These are phyloP conservation scores for Fusarium foetens DNA, from an alignment of 2,329 filamentous ascomycete species.

Conservation along the genomic window DNA sequence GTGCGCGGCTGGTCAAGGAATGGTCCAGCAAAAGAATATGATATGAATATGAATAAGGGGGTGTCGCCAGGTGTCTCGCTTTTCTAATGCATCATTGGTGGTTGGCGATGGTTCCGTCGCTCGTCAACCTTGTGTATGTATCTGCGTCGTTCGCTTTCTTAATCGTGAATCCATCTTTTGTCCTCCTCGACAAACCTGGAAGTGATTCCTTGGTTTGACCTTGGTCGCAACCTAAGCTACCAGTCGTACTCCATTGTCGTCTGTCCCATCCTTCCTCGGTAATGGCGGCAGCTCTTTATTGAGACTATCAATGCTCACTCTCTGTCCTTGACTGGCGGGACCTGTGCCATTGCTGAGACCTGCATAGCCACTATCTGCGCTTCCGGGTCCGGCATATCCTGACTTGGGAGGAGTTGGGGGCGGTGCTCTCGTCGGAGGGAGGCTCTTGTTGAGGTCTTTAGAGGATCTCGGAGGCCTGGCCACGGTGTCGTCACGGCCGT, in stretches of 20 bases:
- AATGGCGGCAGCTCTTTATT: slow-evolving; percentile 70
- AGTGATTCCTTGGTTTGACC: slow-evolving; percentile 23
- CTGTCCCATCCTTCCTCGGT: slow-evolving; percentile 51
- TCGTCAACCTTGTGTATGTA: slow-evolving; percentile 38
- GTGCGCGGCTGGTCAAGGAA: slow-evolving; percentile 33
- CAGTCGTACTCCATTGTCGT: slow-evolving; percentile 46
- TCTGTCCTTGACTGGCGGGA: slow-evolving; percentile 46
- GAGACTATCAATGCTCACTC: slow-evolving; percentile 65
- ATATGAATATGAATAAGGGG: background rate
- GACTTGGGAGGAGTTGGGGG: slow-evolving; percentile 51
- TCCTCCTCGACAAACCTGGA: slow-evolving; percentile 28
- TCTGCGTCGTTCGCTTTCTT: slow-evolving; percentile 40
- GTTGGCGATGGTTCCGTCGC: slow-evolving; percentile 41
- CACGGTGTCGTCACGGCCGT: slow-evolving; percentile 51
- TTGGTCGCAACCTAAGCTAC: slow-evolving; percentile 47
- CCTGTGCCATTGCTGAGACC: slow-evolving; percentile 49
- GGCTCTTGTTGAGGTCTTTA: slow-evolving; percentile 48
- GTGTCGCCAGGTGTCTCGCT: slow-evolving; percentile 42
- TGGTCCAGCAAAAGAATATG: slow-evolving; percentile 24
- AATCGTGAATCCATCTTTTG: slow-evolving; percentile 37
- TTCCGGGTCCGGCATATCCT: slow-evolving; percentile 54
- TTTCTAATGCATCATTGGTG: slow-evolving; percentile 45
- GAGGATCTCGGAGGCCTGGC: slow-evolving; percentile 55
- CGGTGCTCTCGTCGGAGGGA: slow-evolving; percentile 57
- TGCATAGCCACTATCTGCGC: slow-evolving; percentile 60